phyloP scores from a whole-genome alignment of 1,284 basidiomycete species.

The Tylopilus sp. region DNA sequence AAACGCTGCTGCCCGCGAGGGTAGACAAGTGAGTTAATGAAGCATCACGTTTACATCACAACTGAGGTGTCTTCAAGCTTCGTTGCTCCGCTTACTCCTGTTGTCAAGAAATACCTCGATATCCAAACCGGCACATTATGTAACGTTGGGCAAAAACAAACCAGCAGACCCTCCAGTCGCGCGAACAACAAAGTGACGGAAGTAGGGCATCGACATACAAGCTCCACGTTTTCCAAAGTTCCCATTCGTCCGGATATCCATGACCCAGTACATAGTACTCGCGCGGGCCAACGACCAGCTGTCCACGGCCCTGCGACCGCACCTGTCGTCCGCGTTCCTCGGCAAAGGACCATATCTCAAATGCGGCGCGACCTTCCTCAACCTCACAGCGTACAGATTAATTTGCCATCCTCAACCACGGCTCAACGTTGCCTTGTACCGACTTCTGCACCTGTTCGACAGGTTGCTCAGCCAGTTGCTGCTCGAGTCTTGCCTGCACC shows the following conservation, averaged over 20 bases:
- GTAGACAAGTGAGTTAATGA: constrained; percentile 54
- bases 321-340: constrained; percentile 13
- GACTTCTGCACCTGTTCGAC: constrained; percentile 12
- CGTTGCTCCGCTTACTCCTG: constrained; percentile 67
- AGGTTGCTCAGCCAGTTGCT: constrained; percentile 7
- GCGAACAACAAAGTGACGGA: constrained; percentile 17
- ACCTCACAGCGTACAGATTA: constrained; percentile 17
- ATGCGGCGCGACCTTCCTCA: constrained; percentile 17
- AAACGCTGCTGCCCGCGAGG: constrained; percentile 59
- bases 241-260: constrained; percentile 7
- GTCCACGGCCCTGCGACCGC: background rate
- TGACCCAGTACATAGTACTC: constrained; percentile 1
- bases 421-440: constrained; percentile 23
- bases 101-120: constrained; percentile 72
- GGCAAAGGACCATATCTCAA: constrained; percentile 21
- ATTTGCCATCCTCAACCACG: constrained; percentile 18
- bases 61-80: constrained; percentile 47
- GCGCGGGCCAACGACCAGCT: constrained; percentile 6
- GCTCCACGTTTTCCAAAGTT: constrained; percentile 11
- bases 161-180: constrained; percentile 28
- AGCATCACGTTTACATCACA: background rate
- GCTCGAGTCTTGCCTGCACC: constrained; percentile 9
- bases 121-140: constrained; percentile 37
- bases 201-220: constrained; percentile 8
- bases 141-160: constrained; percentile 13